Evolutionary conservation across 2,329 filamentous ascomycete genomes (phyloP).

Genomic region (Chaetomiaceae sp.): DNA sequence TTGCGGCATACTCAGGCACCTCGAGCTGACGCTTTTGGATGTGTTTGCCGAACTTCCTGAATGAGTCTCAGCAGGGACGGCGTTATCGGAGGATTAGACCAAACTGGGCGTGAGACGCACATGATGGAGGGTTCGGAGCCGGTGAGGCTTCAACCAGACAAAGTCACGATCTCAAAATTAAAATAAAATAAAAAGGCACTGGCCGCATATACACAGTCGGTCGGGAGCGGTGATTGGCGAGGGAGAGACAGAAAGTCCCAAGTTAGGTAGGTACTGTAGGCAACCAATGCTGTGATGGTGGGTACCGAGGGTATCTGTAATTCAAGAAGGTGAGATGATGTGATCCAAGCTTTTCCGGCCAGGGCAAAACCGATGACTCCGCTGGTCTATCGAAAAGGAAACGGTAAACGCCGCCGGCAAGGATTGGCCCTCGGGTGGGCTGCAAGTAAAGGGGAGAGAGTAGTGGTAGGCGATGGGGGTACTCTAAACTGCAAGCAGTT

Average conservation of each 20-base stretch:
- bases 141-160: constrained; percentile 8
- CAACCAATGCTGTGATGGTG: constrained; percentile 4
- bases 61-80: constrained; percentile 23
- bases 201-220: constrained; percentile 17
- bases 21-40: constrained; percentile 99
- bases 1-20: constrained; percentile 97
- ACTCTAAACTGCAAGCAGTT: not conserved
- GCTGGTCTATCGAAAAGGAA: not conserved
- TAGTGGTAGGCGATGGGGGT: not conserved
- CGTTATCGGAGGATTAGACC: not conserved
- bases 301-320: not conserved
- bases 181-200: too few relatives aligned
- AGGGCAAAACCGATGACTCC: not conserved
- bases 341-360: not conserved
- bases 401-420: not conserved
- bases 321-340: not conserved
- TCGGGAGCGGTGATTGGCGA: constrained; percentile 11
- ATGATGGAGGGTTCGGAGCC: constrained; percentile 13
- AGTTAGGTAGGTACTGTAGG: too few relatives aligned
- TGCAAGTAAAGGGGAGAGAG: not conserved
- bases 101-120: constrained; percentile 7
- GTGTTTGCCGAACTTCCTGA: constrained; percentile 99
- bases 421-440: not conserved
- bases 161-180: constrained; percentile 6
- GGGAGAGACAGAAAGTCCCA: not conserved